These are phyloP conservation scores for Yamadazyma friedrichii DNA, from an alignment of 1,139 yeast genomes.

Conservation along the genomic window DNA sequence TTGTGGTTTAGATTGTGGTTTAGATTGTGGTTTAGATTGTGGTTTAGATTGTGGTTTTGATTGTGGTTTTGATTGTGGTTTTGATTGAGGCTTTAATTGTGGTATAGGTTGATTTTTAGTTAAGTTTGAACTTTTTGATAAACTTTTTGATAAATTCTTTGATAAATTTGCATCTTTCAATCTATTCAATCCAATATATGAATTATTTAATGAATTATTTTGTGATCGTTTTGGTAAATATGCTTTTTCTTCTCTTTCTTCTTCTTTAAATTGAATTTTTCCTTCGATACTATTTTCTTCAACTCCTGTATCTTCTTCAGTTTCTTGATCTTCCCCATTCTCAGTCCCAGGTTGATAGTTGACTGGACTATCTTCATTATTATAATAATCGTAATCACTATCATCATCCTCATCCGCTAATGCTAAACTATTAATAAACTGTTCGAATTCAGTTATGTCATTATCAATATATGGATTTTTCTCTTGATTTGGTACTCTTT, in stretches of 20 bases:
- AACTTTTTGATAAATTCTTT: constrained; percentile 14
- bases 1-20: no score
- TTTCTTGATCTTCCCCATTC: background rate
- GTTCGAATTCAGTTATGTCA: background rate
- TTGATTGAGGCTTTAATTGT: no score
- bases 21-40: no score
- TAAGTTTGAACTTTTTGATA: background rate
- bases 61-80: no score
- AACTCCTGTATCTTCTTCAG: background rate
- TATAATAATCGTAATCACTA: background rate
- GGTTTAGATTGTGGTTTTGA: background rate
- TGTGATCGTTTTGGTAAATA: constrained; percentile 37
- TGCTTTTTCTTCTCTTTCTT: constrained; percentile 21
- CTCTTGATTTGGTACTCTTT: constrained; percentile 22
- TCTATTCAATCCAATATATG: constrained; percentile 41
- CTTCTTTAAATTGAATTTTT: background rate
- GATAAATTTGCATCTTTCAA: constrained; percentile 31
- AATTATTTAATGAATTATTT: constrained; percentile 29
- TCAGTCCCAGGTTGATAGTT: background rate
- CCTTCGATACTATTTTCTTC: constrained; percentile 1
- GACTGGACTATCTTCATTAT: background rate
- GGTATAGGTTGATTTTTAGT: no score
- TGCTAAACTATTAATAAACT: background rate
- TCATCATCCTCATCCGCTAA: constrained; percentile 1
- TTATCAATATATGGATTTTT: constrained; percentile 30